phyloP scores from a whole-genome alignment of 1,284 basidiomycete species.

The Melampsora medusae region DNA sequence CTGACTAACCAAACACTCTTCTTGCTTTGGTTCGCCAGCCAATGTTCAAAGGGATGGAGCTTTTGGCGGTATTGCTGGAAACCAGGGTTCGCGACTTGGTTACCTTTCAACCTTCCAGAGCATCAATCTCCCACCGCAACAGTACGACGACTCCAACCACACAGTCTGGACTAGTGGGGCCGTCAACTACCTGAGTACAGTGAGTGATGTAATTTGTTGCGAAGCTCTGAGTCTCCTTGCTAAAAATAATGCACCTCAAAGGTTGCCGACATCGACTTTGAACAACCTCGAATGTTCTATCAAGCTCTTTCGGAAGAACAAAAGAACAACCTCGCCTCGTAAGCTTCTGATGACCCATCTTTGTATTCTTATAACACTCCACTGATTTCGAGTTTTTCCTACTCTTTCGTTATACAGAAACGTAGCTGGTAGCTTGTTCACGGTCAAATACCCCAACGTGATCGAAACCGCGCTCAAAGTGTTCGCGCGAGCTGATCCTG shows the following conservation, averaged over 20 bases:
- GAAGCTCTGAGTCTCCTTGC: background rate
- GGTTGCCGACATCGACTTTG: constrained; percentile 69
- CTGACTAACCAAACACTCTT: no score
- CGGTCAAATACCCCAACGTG: constrained; percentile 4
- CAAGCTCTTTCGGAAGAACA: constrained; percentile 71
- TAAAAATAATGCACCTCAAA: background rate
- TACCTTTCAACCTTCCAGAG: constrained; percentile 70
- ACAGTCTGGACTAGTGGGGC: constrained; percentile 35
- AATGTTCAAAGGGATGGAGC: constrained; percentile 72
- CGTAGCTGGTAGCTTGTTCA: constrained; percentile 26
- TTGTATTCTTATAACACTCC: background rate
- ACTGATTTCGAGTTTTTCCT: background rate
- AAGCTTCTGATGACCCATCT: background rate
- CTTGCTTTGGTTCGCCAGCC: constrained; percentile 51
- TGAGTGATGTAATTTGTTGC: constrained; percentile 2
- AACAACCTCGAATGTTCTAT: constrained; percentile 80
- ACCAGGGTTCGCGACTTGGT: constrained; percentile 78
- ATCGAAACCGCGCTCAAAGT: constrained; percentile 7
- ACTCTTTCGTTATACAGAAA: background rate
- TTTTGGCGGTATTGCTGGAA: constrained; percentile 56
- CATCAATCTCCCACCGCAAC: constrained; percentile 43
- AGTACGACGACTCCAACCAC: constrained; percentile 41
- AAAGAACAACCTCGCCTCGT: constrained; percentile 58
- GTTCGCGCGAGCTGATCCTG: constrained; percentile 10
- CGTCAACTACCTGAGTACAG: constrained; percentile 18